Evolutionary conservation across 805 yeast species (phyloP), one percentile per base, ranked within the genome.

Genomic region (Maudiozyma saulgeensis): DNA sequence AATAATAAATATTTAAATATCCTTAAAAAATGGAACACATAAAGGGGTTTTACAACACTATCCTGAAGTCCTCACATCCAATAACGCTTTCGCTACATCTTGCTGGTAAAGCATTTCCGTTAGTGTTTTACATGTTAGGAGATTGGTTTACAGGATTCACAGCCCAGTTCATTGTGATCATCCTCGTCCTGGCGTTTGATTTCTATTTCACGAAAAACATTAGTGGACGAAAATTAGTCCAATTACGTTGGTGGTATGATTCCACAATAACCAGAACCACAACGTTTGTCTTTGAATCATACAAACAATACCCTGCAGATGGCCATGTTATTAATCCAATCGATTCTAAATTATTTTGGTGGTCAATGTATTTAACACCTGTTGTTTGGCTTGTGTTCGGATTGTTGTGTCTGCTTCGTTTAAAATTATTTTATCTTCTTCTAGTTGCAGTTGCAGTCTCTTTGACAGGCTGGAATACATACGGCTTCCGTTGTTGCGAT

Each of bases 181-280:
- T 90, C 2, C 69, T 93, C 16, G 69, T 89, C 18, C 74, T 87
- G 19, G 86, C 96, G 0, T 87, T 88, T 1, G 99, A 91, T 65
- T 91, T 91, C 61, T 91, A 97, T 95, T 84, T 87, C 61, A 81
- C 87, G 23, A 93, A 91, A 63, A 91, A 91, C 66, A 85, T 91
- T 25, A 75, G 95, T 19, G 99, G 99, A 1, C 72, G 98, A 51
- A 75, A 87, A 49, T 68, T 91, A 49, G 97, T 93, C 4, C 98
- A 97, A 0, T 73, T 93, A 54, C 76, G 95, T 55, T 91, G 99
- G 99, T 91, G 98, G 96, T 93, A 91, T 63, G 97, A 91, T 63
- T 75, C 89, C 0, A 53, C 63, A 2, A 57, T 59, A 9, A 47
- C 51, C 12, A 53, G 56, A 12, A 53, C 56, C 6, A 51, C 58